phyloP scores from a whole-genome alignment of 495 filamentous ascomycete species.

The Aspergillus cavernicola region DNA sequence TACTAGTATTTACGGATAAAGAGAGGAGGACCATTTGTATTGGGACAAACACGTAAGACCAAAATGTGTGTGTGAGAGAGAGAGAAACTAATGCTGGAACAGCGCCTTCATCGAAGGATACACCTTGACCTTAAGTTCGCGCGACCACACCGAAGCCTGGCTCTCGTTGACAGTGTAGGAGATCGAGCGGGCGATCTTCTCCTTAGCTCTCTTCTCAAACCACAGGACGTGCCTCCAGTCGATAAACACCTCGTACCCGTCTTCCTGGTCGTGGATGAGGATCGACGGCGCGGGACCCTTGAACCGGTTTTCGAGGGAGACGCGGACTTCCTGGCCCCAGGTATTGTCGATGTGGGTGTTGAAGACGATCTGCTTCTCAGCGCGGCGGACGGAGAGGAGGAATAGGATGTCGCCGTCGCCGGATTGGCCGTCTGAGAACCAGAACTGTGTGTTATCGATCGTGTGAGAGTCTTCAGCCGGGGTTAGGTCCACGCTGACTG shows the following conservation, averaged over 20 bases:
- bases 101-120: neutral
- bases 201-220: neutral
- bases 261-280: neutral
- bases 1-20: too few relatives aligned
- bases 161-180: neutral
- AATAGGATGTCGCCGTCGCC: neutral
- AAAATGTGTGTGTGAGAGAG: too few relatives aligned
- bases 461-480: neutral
- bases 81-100: neutral
- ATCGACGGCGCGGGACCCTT: neutral
- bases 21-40: too few relatives aligned
- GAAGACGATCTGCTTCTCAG: neutral
- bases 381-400: neutral
- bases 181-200: neutral
- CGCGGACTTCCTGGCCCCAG: neutral
- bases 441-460: neutral
- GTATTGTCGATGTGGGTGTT: neutral
- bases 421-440: neutral
- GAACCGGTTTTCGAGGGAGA: neutral
- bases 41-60: too few relatives aligned
- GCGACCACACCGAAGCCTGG: neutral
- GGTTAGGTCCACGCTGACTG: neutral
- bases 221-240: neutral
- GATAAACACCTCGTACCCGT: neutral
- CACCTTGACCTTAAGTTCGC: neutral